Base-by-base conservation (phyloP, 2,329 filamentous ascomycete genomes). In the Eutypella sp. region DNA sequence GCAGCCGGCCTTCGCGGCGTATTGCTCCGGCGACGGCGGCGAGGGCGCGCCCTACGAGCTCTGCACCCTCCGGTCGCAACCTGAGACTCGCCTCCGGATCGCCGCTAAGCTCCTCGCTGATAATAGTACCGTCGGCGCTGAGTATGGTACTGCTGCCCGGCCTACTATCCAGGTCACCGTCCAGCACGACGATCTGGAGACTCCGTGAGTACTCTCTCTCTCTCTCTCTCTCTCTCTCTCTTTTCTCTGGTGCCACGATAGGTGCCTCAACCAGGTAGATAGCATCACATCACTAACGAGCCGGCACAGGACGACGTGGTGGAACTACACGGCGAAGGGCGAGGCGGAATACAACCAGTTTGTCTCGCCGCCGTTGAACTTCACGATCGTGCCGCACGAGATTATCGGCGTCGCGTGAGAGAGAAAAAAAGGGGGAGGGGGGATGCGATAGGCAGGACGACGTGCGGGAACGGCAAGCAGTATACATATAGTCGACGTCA, bases 271-370 rank as follows among this genome's bases (percentile, higher is more conserved):
- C n/a, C 0, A 34, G 4, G 31, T 34, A 9, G 15, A 34, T 9
- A 34, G 31, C 15, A 16, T 16, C n/a, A 33, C 29, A 15, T 7
- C 11, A 48, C 52, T 57, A 50, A 57, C 44, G 23, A 31, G 38
- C 5, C 9, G 23, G 11, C 20, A 41, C 39, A 60, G 56, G 38
- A 50, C 54, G 15, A 59, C 57, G 6, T 63, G 56, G 55, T 65
- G 60, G 60, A 65, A 65, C 54, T 64, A 57, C 47, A 65, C 61
- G 9, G 61, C 61, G 31, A 50, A 58, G 42, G 58, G 56, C 22
- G 48, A 50, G 19, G 53, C 59, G 20, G 40, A 41, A 37, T 65
- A 60, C 51, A 60, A 62, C 55, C 50, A 59, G 41, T 51, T 55
- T 40, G 34, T 37, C 27, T 49, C 55, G 31, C 55, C 59, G 22